Evolutionary conservation across 768 basidiomycete genomes (phyloP).

Genomic region (Boletus rufocinnamomeus): DNA sequence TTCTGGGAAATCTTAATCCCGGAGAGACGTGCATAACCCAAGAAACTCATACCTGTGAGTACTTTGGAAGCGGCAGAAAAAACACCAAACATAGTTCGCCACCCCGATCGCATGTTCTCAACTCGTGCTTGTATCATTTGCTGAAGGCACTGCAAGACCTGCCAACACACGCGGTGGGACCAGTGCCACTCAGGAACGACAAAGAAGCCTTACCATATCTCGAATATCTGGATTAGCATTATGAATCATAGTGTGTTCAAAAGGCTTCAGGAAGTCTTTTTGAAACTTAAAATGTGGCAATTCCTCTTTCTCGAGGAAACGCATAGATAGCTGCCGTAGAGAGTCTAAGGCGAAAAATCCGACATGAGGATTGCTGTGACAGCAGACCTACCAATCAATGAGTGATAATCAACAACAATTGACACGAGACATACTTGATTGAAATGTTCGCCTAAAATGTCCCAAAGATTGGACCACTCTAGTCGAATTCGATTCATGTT

Average conservation of each 20-base stretch:
- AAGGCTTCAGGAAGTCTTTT: conserved; percentile 97
- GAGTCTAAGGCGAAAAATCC: conserved; percentile 97
- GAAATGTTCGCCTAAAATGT: conserved; percentile 97
- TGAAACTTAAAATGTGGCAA: conserved; percentile 98
- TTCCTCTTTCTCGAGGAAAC: conserved; percentile 98
- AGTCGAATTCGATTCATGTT: conserved; percentile 98
- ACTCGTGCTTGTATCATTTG: conserved; percentile 98
- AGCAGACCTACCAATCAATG: conserved; percentile 73
- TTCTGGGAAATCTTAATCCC: conserved; percentile 47
- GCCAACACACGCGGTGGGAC: neutral
- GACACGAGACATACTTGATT: conserved; percentile 68
- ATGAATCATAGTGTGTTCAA: conserved; percentile 97
- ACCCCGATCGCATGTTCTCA: conserved; percentile 95
- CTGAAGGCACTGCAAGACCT: conserved; percentile 97
- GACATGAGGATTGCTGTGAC: conserved; percentile 96
- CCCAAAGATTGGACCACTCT: conserved; percentile 98
- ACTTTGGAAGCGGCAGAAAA: conserved; percentile 96
- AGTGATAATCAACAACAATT: conserved; percentile 6
- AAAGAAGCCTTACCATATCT: conserved; percentile 73
- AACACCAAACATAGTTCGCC: conserved; percentile 99
- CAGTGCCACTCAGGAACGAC: neutral
- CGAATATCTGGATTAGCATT: conserved; percentile 95
- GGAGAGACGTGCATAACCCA: neutral
- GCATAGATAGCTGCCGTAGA: conserved; percentile 94
- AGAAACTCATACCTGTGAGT: conserved; percentile 62